phyloP scores from a whole-genome alignment of 2,329 filamentous ascomycete genomes.

The Xenoacremonium recifei region DNA sequence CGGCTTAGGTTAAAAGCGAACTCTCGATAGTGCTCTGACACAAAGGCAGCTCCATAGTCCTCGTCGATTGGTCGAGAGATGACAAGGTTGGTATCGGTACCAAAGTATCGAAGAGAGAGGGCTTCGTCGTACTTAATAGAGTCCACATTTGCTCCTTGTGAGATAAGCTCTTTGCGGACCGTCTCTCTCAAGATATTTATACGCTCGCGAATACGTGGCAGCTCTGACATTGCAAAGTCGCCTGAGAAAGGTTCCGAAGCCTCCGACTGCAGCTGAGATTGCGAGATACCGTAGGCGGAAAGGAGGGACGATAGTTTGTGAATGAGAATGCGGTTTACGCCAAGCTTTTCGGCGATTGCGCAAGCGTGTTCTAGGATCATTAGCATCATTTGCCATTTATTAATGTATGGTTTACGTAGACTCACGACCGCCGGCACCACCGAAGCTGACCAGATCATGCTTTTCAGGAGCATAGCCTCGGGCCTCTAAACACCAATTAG shows the following conservation, averaged over 20 bases:
- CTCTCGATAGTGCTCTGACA: conserved; percentile 35
- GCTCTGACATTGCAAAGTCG: conserved; percentile 5
- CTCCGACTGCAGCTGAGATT: conserved; percentile 39
- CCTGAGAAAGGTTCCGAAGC: conserved; percentile 31
- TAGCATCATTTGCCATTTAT: too few relatives aligned
- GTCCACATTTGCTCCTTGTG: conserved; percentile 38
- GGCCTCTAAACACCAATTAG: conserved; percentile 52
- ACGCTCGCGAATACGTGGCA: background rate
- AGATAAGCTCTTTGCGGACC: conserved; percentile 35
- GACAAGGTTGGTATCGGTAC: conserved; percentile 40
- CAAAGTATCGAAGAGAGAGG: conserved; percentile 48
- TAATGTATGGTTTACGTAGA: too few relatives aligned
- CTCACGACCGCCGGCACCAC: conserved; percentile 66
- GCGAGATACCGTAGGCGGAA: conserved; percentile 43
- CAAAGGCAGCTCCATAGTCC: conserved; percentile 37
- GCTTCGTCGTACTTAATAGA: conserved; percentile 41
- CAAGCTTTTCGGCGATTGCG: conserved; percentile 38
- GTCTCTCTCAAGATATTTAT: conserved; percentile 21
- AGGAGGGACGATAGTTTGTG: conserved; percentile 40
- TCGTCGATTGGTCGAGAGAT: conserved; percentile 37
- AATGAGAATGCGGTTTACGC: conserved; percentile 40
- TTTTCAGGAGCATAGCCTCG: conserved; percentile 29
- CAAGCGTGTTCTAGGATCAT: conserved; percentile 40
- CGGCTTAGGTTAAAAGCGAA: conserved; percentile 39
- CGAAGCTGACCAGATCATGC: conserved; percentile 46